Evolutionary conservation across 2,329 filamentous ascomycete species (phyloP), one percentile per base, ranked within the genome.

Genomic region (Colletotrichum caudatum): DNA sequence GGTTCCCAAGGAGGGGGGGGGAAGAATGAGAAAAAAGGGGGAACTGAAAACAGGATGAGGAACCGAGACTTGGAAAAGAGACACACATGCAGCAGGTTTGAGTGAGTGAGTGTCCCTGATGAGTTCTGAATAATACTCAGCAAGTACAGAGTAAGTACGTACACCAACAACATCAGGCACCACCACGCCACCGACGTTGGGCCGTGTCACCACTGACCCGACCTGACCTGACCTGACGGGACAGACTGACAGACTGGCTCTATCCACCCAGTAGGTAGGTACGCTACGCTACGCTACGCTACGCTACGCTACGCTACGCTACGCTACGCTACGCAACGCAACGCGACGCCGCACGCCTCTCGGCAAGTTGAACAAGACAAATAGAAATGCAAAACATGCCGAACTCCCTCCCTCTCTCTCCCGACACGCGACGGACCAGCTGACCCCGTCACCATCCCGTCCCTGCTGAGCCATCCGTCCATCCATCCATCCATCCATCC

Each of bases 401-500:
- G 20, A 11, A 29, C 29, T 29, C 29, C 3, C 29, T 29, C 29
- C 3, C 29, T 2, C 29, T 37, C 35, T 9, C 44, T 37, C 20
- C 44, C 59, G 59, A 39, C 46, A 29, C 33, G 46, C 59, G 33
- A 39, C 59, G 59, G 59, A 62, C 59, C 59, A 62, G 29, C 59
- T 62, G 59, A 62, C 44, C 59, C 59, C 46, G 59, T 62, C 59
- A 62, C 59, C 59, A 62, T 62, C 51, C 46, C 33, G 46, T 62
- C 33, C 33, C 59, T 39, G 46, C 59, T 62, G 59, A 62, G 46
- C 59, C 56, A 59, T 51, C 29, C 26, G 39, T 37, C 57, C 16
- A 39, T 23, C 56, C 56, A 39, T 58, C 33, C 56, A 23, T 44
- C 37, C 51, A 11, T 35, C 29, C 29, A 35, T 26, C 9, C 53